Evolutionary conservation across 2,329 filamentous ascomycete species (phyloP).

Genomic region (Paraconiothyrium brasiliense): DNA sequence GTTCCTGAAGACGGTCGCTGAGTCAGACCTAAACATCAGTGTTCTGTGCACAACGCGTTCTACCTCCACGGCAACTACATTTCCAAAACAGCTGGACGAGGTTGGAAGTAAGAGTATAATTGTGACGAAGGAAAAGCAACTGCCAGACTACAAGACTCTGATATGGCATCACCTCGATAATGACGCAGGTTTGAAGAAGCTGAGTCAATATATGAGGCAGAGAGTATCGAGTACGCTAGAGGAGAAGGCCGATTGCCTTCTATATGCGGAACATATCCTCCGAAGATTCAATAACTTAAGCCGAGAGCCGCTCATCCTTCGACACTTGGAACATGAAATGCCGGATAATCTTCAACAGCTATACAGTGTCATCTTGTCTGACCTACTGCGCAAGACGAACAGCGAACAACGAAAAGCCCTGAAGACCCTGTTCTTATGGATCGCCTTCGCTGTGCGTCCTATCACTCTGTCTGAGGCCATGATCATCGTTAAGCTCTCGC

Average conservation of each 20-base stretch:
- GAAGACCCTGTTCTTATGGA: constrained; percentile 9
- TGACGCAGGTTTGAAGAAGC: constrained; percentile 1
- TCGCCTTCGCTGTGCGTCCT: constrained; percentile 6
- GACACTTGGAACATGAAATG: constrained; percentile 12
- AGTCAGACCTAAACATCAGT: constrained; percentile 6
- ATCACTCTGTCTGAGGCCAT: constrained; percentile 11
- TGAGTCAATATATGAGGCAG: constrained; percentile 14
- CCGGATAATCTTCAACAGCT: constrained; percentile 3
- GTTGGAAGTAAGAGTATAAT: background rate
- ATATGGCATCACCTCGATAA: constrained; percentile 13
- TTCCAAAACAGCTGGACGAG: background rate
- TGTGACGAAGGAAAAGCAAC: constrained; percentile 7
- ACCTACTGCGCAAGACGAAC: constrained; percentile 5
- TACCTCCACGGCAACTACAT: background rate
- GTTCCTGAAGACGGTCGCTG: constrained; percentile 1
- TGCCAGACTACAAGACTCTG: constrained; percentile 10
- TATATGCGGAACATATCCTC: constrained; percentile 8
- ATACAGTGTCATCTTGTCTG: constrained; percentile 6
- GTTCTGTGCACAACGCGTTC: constrained; percentile 11
- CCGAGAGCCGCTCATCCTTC: constrained; percentile 9
- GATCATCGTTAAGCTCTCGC: background rate
- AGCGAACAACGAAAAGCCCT: constrained; percentile 1
- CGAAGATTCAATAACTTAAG: constrained; percentile 12
- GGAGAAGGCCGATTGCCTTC: constrained; percentile 10
- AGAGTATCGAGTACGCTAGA: constrained; percentile 8